Evolutionary conservation across 768 basidiomycete genomes (phyloP), one percentile per base, ranked within the genome.

Genomic region (Thelephora ganbajun): DNA sequence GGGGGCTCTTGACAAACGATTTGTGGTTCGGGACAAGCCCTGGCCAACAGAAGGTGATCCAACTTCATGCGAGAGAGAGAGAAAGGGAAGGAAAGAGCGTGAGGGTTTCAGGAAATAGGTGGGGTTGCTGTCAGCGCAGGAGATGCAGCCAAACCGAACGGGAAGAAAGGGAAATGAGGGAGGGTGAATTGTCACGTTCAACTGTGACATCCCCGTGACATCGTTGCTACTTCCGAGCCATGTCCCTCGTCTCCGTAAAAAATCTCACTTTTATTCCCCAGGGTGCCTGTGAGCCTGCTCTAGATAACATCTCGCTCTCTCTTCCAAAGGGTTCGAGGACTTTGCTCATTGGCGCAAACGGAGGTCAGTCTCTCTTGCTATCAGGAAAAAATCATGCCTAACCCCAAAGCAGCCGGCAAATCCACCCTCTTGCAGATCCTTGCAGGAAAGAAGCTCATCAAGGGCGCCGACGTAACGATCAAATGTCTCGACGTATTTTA

Each of bases 371-470:
- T 45, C 49, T 12, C 19, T 14, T 11, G 22, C 14, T 14, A 45
- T 47, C 14, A 26, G 37, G 47, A 37, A n/a, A 26, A 46, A 26
- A 34, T 53, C 37, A 35, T 44, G 12, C n/a, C 22, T 23, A 37
- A 9, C 37, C 43, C 16, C 44, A 37, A 26, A 19, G 33, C 54
- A 84, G 84, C 89, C 45, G 94, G 94, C 7, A 97, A 99, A 65
- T 93, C 91, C n/a, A 97, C 94, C 4, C 69, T 99, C 11, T 72
- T 99, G 14, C 87, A 94, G 58, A 83, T 98, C 48, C 73, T 97
- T 5, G 94, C 94, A 0, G 94, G 94, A 6, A 97, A 93, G 63
- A 75, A 82, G 33, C 63, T 98, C 53, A 77, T 90, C 35, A 46
- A 54, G 22, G 68, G 64, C 22, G 70, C 83, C 11, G 71, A 75